Evolutionary conservation across 75 land plant species (phyloP).

Genomic region (Gnetum montanum): DNA sequence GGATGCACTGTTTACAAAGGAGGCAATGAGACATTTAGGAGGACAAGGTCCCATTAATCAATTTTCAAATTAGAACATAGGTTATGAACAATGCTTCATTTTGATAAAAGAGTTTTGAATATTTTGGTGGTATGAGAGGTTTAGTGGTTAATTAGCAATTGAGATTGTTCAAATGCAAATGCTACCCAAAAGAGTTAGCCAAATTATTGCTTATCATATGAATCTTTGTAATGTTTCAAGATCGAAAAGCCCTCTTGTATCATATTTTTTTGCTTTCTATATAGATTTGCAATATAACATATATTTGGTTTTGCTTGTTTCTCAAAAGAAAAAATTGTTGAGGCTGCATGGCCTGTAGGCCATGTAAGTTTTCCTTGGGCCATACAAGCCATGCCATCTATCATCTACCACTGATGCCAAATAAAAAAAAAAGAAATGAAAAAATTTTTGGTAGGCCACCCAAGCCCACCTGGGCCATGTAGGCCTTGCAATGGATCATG

Average conservation of each 20-base stretch:
- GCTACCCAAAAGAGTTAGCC: background rate
- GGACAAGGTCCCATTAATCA: constrained; percentile 1
- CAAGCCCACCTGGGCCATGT: no score
- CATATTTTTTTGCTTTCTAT: constrained; percentile 1
- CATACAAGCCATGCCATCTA: no score
- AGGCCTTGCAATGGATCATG: no score
- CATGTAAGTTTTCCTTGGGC: no score
- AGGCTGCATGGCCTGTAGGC: no score
- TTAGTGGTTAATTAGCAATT: background rate
- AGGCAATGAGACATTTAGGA: constrained; percentile 1
- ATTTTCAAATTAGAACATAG: constrained; percentile 3
- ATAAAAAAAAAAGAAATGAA: no score
- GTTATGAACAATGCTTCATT: background rate
- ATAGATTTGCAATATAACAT: no score
- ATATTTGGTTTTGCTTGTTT: no score
- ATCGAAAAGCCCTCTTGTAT: constrained; percentile 4
- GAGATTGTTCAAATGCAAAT: background rate
- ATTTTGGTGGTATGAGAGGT: background rate
- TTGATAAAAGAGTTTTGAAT: background rate
- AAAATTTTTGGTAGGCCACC: no score
- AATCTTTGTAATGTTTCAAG: background rate
- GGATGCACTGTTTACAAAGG: constrained; percentile 7
- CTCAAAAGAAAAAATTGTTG: no score
- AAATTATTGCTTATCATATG: background rate
- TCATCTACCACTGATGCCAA: no score